These are phyloP conservation scores for Hypoxylon sp. DNA, from an alignment of 2,329 filamentous ascomycete genomes.

Conservation along the genomic window DNA sequence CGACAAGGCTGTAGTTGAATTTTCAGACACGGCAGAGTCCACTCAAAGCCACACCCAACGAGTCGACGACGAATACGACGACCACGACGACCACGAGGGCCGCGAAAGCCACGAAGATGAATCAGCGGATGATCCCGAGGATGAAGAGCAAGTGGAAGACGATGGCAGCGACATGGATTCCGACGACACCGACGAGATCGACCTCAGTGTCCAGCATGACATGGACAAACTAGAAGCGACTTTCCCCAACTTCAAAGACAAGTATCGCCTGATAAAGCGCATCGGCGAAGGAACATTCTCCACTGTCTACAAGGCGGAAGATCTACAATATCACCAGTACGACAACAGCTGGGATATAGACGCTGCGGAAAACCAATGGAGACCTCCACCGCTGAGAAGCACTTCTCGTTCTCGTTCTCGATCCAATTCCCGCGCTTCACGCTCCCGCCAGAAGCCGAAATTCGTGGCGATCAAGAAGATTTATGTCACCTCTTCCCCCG, in stretches of 20 bases:
- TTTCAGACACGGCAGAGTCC: conserved; percentile 49
- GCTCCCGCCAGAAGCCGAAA: conserved; percentile 67
- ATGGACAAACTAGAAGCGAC: conserved; percentile 86
- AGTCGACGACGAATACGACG: conserved; percentile 51
- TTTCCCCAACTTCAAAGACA: conserved; percentile 85
- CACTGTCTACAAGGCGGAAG: conserved; percentile 98
- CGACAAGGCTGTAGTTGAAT: conserved; percentile 48
- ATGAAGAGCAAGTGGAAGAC: conserved; percentile 55
- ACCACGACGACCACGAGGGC: conserved; percentile 51
- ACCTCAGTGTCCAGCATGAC: conserved; percentile 80
- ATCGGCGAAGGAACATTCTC: conserved; percentile 99
- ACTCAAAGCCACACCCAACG: conserved; percentile 47
- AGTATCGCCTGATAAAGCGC: conserved; percentile 92
- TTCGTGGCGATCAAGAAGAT: conserved; percentile 99
- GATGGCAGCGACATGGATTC: conserved; percentile 55
- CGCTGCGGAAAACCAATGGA: conserved; percentile 73
- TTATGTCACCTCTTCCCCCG: conserved; percentile 95
- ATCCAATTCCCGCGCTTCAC: conserved; percentile 53
- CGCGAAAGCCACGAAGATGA: conserved; percentile 50
- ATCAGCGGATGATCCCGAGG: conserved; percentile 48
- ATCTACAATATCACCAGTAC: conserved; percentile 85
- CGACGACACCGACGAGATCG: conserved; percentile 67
- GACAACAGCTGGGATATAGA: conserved; percentile 89
- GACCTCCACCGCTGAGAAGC: conserved; percentile 74
- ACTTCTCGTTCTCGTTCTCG: conserved; percentile 55